Evolutionary conservation across 345 rosid genomes (phyloP).

Genomic region (Cardamine chenopodiifolia): DNA sequence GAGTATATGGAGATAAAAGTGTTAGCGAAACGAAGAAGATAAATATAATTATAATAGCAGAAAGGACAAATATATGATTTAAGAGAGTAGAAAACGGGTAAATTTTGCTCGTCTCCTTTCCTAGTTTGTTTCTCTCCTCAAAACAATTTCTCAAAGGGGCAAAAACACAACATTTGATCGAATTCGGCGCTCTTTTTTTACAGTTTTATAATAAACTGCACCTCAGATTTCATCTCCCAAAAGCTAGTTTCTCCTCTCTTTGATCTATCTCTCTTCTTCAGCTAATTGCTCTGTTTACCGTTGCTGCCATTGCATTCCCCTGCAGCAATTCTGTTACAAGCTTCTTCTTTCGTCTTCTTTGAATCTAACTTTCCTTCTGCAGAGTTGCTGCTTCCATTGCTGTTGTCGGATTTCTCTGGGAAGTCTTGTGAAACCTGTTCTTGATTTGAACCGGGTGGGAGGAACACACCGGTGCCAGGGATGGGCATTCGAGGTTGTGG

Average conservation of each 20-base stretch:
- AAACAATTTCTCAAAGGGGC: constrained; percentile 22
- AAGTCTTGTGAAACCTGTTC: constrained; percentile 50
- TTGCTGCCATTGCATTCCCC: constrained; percentile 23
- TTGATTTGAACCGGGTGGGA: constrained; percentile 61
- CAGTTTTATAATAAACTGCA: constrained; percentile 35
- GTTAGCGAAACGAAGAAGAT: constrained; percentile 1
- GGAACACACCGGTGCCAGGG: constrained; percentile 97
- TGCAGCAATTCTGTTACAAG: constrained; percentile 12
- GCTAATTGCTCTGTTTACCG: constrained; percentile 22
- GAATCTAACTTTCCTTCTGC: constrained; percentile 27
- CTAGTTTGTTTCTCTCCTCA: constrained; percentile 13
- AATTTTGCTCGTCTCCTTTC: constrained; percentile 7
- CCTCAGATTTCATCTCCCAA: constrained; percentile 26
- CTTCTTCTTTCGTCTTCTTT: constrained; percentile 23
- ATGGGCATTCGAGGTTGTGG: constrained; percentile 61
- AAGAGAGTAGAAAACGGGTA: constrained; percentile 36
- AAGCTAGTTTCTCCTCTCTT: constrained; percentile 25
- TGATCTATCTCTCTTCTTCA: constrained; percentile 24
- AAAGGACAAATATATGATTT: background rate
- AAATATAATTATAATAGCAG: background rate
- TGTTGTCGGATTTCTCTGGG: constrained; percentile 8
- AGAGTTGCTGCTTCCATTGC: constrained; percentile 24
- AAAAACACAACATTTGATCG: constrained; percentile 17
- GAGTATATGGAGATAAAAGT: background rate
- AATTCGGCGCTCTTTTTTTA: constrained; percentile 31